Base-by-base conservation (phyloP, 352 stramenopile species). In the Bremia lactucae region DNA sequence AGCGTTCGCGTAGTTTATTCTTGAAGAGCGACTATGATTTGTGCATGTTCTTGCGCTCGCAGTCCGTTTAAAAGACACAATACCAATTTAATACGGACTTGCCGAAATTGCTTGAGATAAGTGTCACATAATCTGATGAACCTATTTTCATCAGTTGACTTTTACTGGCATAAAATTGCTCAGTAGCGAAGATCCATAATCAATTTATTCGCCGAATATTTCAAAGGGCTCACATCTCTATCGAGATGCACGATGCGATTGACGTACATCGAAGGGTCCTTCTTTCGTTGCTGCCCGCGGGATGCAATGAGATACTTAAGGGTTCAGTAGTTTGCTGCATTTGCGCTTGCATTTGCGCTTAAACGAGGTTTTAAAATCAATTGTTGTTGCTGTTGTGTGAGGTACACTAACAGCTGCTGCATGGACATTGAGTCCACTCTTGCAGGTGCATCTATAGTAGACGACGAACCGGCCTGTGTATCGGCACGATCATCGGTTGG, bases 131-230 rank as follows among this genome's bases (percentile, higher is more conserved):
- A 9, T 28, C 23, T 28, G 23, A 28, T 9, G n/a, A n/a, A n/a
- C n/a, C n/a, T n/a, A n/a, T n/a, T n/a, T n/a, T n/a, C n/a, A n/a
- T n/a, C n/a, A n/a, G n/a, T n/a, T n/a, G n/a, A n/a, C n/a, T n/a
- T n/a, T n/a, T n/a, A n/a, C n/a, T n/a, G n/a, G n/a, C n/a, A n/a
- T n/a, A 53, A 19, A 47, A 47, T 25, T 53, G 31, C 29, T 54
- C 31, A 1, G 37, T 53, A 1, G 46, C 46, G 16, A 53, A 46
- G 36, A 46, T 53, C 37, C 36, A 53, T 24, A 53, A 20, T 53
- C 37, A 36, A 53, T 42, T 15, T 46, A 36, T 46, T 53, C 46
- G 4, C 46, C 22, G 13, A 31, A 31, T 6, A 23, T 42, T 36
- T 31, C 37, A 31, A 42, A n/a, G n/a, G n/a, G n/a, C n/a, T n/a